A percentile compares a stretch with the other conserved stretches of the same genome.
Conservation (phyloP, 768 basidiomycete species). For the Lactifluus pinguis region DNA sequence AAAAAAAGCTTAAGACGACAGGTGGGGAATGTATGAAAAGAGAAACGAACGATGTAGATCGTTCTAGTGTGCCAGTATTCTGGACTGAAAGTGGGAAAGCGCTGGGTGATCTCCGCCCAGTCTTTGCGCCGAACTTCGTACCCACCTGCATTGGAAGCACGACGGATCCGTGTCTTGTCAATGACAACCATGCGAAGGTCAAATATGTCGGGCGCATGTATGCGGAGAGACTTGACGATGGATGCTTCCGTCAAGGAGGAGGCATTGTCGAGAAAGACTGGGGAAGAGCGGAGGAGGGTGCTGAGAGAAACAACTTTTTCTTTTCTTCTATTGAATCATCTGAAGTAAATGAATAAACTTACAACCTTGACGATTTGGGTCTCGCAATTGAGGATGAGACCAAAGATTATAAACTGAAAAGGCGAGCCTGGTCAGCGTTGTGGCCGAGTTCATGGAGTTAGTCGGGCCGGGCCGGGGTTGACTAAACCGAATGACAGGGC, state of each 20-base stretch:
- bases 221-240: slow-evolving; percentile 53
- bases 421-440: slow-evolving; percentile 43
- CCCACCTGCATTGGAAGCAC: slow-evolving; percentile 31
- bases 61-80: slow-evolving; percentile 56
- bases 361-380: slow-evolving; percentile 43
- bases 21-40: background rate
- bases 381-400: slow-evolving; percentile 48
- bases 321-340: slow-evolving; percentile 14
- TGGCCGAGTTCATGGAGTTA: slow-evolving; percentile 10
- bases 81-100: slow-evolving; percentile 26
- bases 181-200: slow-evolving; percentile 57
- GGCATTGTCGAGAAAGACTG: slow-evolving; percentile 17
- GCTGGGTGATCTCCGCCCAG: slow-evolving; percentile 27
- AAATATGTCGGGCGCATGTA: slow-evolving; percentile 35
- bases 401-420: slow-evolving; percentile 65
- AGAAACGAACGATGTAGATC: slow-evolving; percentile 52
- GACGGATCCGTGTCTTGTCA: slow-evolving; percentile 21
- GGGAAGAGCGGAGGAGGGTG: slow-evolving; percentile 38
- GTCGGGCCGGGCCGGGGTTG: too few relatives aligned
- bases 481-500: too few relatives aligned
- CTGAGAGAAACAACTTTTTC: slow-evolving; percentile 28
- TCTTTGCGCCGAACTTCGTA: slow-evolving; percentile 59
- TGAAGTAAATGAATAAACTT: slow-evolving; percentile 23
- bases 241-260: slow-evolving; percentile 33
- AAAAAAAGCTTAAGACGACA: background rate